Evolutionary conservation across 306 rosid genomes (phyloP), one percentile per base, ranked within the genome.

Genomic region (Gastrolobium bilobum): DNA sequence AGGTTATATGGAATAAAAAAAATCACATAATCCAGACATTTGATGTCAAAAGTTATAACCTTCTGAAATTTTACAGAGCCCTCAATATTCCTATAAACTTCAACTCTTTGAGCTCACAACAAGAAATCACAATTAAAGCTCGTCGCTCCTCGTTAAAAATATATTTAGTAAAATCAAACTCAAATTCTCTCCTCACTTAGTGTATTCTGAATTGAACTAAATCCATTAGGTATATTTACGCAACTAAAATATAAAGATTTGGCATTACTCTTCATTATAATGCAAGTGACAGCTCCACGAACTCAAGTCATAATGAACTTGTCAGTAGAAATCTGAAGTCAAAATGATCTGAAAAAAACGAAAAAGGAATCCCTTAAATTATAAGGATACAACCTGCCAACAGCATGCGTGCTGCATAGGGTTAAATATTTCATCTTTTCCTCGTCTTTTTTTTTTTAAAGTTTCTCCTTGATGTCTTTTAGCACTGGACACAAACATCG

Each of bases 401-500:
- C 26, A 30, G 52, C 82, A 73, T 52, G 10, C 48, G 42, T 30
- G 67, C 51, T 29, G 43, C 70, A 50, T 30, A 50, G 33, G 70
- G 70, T 67, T 72, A 46, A 50, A 51, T 33, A 48, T 80, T 80
- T 68, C 37, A 56, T 38, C 67, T 39, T 61, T 61, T 47, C 44
- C 63, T n/a, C 30, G 58, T 74, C 35, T 70, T 15, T 51, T 61
- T 54, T 46, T 44, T 54, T 10, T 6, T 39, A 31, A 39, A 56
- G 80, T 38, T 56, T 47, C 77, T 71, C 83, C 85, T 68, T 68
- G 57, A 81, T 53, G 71, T 75, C 82, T 76, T 79, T 77, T 81
- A 60, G 89, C 82, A 79, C 85, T 69, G 85, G 89, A 84, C 84
- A 82, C 76, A 78, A 35, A 71, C 58, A 75, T 78, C 82, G 81